These are phyloP conservation scores for Huntiella abstrusa DNA, from an alignment of 2,329 filamentous ascomycete genomes.

Conservation along the genomic window DNA sequence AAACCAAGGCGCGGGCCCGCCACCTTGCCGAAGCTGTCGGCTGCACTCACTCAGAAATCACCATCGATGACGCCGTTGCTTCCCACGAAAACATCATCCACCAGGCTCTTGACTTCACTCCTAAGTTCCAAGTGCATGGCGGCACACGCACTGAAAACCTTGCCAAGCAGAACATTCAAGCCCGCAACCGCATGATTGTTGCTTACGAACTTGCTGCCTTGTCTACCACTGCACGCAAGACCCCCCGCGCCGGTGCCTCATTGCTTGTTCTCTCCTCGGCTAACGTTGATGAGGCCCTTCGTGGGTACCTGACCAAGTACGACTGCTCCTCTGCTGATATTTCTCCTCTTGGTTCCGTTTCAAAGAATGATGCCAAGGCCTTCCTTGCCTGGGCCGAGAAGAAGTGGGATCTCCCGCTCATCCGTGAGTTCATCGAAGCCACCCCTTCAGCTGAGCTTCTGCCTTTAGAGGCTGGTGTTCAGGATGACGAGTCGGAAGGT, in stretches of 20 bases:
- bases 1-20: slow-evolving; percentile 41
- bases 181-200: slow-evolving; percentile 43
- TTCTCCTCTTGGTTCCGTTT: slow-evolving; percentile 34
- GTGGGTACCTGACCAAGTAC: slow-evolving; percentile 32
- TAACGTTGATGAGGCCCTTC: slow-evolving; percentile 34
- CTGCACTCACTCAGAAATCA: slow-evolving; percentile 50
- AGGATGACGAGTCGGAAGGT: slow-evolving; percentile 21
- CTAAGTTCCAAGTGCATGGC: slow-evolving; percentile 34
- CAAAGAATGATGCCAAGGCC: slow-evolving; percentile 44
- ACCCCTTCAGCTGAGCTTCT: slow-evolving; percentile 34
- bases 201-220: slow-evolving; percentile 45
- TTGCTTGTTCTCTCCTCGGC: slow-evolving; percentile 43
- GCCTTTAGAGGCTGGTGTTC: slow-evolving; percentile 22
- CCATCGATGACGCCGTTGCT: slow-evolving; percentile 51
- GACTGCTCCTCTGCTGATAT: slow-evolving; percentile 26
- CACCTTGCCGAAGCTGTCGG: slow-evolving; percentile 44
- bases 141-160: slow-evolving; percentile 39
- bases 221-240: slow-evolving; percentile 36
- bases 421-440: slow-evolving; percentile 44
- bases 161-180: slow-evolving; percentile 50
- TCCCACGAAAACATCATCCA: slow-evolving; percentile 24
- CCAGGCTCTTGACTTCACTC: slow-evolving; percentile 16
- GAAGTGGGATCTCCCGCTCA: slow-evolving; percentile 41
- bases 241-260: slow-evolving; percentile 31
- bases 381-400: slow-evolving; percentile 41